Base-by-base conservation (phyloP, 1,284 basidiomycete species). In the Termitomyces sp. region DNA sequence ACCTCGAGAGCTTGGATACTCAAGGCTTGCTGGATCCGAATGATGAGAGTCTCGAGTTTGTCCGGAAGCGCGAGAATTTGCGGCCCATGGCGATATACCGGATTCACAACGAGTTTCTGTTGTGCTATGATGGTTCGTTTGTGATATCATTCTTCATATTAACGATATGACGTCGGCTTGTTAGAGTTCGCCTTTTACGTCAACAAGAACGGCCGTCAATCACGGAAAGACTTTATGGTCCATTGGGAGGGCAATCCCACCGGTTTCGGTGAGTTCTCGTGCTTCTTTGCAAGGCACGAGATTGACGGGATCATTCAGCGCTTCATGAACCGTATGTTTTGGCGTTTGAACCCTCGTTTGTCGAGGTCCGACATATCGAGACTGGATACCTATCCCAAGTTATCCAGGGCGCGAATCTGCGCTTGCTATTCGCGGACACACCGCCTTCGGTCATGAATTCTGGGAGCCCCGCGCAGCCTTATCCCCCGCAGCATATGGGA, bases 151-250 rank as follows among this genome's bases (percentile, higher is more conserved):
- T 34, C 0, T 2, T 5, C 33, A 5, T 34, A 0, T 13, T 15
- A 52, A 17, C 1, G 43, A 44, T n/a, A n/a, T 31, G 43, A 12
- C 43, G 43, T 44, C 8, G 5, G 33, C 8, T 45, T 38, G 48
- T 5, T 66, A 94, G 96, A 98, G 73, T 98, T 98, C 69, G 96
- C 97, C 0, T 98, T 99, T 69, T 99, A 98, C 72, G 94, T 99
- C 64, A 97, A 98, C 73, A 94, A 93, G 77, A 96, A 88, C 62
- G 97, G 97, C 10, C 92, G 93, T 80, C 80, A 94, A 54, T 92
- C 94, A 45, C 80, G 93, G 53, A 88, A 84, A 61, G 87, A 92
- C 58, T 98, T 97, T 80, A 92, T 96, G 78, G 90, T 99, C 24
- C 82, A 93, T 64, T 99, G 97, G 97, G 95, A 99, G 72, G 97